phyloP scores from a whole-genome alignment of 768 basidiomycete genomes.

The Pulveroboletus sp. region DNA sequence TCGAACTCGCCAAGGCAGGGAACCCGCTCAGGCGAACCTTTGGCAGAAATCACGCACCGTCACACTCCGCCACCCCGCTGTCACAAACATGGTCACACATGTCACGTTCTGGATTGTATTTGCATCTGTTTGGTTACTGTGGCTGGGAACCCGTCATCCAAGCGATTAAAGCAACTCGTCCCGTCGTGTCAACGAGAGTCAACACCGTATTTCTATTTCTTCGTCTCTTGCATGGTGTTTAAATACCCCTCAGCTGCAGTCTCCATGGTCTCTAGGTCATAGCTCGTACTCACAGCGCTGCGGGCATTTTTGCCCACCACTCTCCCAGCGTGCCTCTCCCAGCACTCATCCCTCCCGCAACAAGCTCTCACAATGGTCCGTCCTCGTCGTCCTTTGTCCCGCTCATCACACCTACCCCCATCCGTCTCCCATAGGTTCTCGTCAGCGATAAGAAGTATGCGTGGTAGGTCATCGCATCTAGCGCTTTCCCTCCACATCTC shows the following conservation, averaged over 20 bases:
- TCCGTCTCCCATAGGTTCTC: conserved; percentile 46
- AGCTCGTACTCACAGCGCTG: conserved; percentile 54
- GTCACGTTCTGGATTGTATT: conserved; percentile 3
- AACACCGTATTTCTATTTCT: conserved; percentile 39
- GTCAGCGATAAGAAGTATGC: conserved; percentile 78
- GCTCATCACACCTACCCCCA: conserved; percentile 1
- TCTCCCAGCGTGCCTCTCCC: conserved; percentile 25
- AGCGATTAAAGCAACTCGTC: conserved; percentile 24
- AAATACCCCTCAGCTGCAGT: conserved; percentile 34
- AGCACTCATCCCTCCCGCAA: neutral
- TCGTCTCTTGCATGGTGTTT: conserved; percentile 40
- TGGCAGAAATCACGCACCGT: conserved; percentile 30
- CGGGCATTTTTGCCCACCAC: conserved; percentile 43
- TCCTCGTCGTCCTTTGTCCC: conserved; percentile 3
- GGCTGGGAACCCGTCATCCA: conserved; percentile 18
- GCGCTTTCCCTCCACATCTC: conserved; percentile 3
- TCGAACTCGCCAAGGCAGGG: too few species aligned
- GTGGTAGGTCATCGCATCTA: conserved; percentile 48
- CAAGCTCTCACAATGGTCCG: conserved; percentile 40
- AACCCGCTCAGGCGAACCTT: conserved; percentile 10
- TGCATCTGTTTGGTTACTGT: conserved; percentile 21
- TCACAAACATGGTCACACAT: conserved; percentile 9
- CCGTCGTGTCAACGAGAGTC: conserved; percentile 47
- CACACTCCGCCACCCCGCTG: conserved; percentile 7
- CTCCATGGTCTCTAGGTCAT: conserved; percentile 30